Percentiles rank a stretch among this genome's conserved stretches.
Conservation (phyloP, 768 basidiomycete genomes). For the Lactifluus volemus region DNA sequence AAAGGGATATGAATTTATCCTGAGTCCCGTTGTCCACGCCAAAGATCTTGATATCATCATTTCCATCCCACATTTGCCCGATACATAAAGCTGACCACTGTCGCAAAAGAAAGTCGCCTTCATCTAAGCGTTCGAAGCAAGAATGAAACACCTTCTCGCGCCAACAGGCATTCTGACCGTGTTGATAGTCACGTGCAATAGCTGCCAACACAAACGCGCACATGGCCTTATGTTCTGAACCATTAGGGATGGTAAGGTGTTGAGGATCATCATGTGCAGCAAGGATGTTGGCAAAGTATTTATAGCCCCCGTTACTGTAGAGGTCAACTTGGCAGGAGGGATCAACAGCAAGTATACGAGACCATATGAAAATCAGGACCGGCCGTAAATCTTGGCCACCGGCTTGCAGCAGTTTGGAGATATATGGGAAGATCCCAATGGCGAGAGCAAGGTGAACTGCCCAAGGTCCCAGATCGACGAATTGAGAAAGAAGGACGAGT, state of each 20-base stretch:
- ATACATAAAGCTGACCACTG: constrained; percentile 95
- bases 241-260: constrained; percentile 67
- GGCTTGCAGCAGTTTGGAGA: constrained; percentile 91
- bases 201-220: constrained; percentile 93
- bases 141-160: constrained; percentile 76
- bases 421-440: constrained; percentile 98
- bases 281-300: constrained; percentile 77
- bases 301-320: constrained; percentile 73
- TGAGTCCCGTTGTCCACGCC: constrained; percentile 75
- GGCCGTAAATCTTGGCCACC: constrained; percentile 93
- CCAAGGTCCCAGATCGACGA: constrained; percentile 98
- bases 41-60: constrained; percentile 82
- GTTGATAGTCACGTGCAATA: constrained; percentile 81
- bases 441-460: constrained; percentile 92
- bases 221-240: constrained; percentile 95
- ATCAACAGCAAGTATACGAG: constrained; percentile 95
- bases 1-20: constrained; percentile 67
- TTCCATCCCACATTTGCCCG: constrained; percentile 88
- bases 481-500: constrained; percentile 91
- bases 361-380: constrained; percentile 98
- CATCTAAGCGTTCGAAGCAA: constrained; percentile 77
- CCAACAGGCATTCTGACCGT: constrained; percentile 81
- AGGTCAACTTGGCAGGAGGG: constrained; percentile 86
- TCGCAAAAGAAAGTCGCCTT: constrained; percentile 84
- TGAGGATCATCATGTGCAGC: constrained; percentile 53